These are phyloP conservation scores for Luffa aegyptiaca DNA, from an alignment of 306 rosid species.

Conservation along the genomic window DNA sequence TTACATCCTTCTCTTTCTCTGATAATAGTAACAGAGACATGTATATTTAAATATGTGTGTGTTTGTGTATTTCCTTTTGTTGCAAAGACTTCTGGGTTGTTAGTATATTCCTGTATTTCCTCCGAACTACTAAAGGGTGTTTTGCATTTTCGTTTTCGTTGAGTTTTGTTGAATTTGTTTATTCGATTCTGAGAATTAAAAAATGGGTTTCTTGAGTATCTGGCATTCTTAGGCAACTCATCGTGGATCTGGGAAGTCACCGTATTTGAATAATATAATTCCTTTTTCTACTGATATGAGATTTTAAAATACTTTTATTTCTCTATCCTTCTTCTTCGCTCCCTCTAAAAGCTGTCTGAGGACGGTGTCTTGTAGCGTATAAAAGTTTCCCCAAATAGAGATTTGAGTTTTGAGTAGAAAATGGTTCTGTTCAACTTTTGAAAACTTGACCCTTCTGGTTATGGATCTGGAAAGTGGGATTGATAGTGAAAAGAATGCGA, in stretches of 20 bases:
- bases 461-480: constrained; percentile 78
- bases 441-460: constrained; percentile 18
- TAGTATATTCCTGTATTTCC: constrained; percentile 15
- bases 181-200: not conserved
- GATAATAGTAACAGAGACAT: not conserved
- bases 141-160: constrained; percentile 22
- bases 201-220: constrained; percentile 20
- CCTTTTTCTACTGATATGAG: not conserved
- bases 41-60: not conserved
- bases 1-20: not conserved
- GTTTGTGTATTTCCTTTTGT: not conserved
- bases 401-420: constrained; percentile 9
- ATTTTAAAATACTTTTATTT: not conserved
- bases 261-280: not conserved
- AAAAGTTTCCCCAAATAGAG: constrained; percentile 9
- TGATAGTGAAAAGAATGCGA: constrained; percentile 24
- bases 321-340: not conserved
- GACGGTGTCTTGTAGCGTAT: constrained; percentile 13
- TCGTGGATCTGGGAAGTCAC: constrained; percentile 28
- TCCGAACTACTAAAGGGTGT: constrained; percentile 12
- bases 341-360: not conserved
- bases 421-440: constrained; percentile 29
- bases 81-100: not conserved
- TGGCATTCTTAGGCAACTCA: constrained; percentile 18
- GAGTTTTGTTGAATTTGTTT: constrained; percentile 12